phyloP scores from a whole-genome alignment of 768 basidiomycete genomes.

The Suillus cothurnatus region DNA sequence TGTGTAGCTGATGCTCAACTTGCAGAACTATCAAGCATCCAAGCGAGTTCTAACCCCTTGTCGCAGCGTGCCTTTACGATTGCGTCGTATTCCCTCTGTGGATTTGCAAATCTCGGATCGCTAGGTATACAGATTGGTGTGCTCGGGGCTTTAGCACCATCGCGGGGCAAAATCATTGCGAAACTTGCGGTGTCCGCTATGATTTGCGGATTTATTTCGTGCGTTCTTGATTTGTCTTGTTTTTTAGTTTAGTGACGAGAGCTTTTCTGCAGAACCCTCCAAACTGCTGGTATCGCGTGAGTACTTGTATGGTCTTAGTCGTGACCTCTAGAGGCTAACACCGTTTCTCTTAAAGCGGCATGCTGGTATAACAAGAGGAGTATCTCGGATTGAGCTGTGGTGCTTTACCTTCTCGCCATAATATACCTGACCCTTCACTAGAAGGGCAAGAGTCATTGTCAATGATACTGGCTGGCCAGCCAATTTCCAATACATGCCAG shows the following conservation, averaged over 20 bases:
- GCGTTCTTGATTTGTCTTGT: constrained; percentile 9
- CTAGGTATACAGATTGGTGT: constrained; percentile 88
- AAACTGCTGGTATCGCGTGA: constrained; percentile 61
- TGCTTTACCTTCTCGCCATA: not conserved
- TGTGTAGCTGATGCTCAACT: not conserved
- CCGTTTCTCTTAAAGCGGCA: constrained; percentile 41
- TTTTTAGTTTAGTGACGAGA: not conserved
- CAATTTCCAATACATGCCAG: not conserved
- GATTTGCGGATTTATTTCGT: constrained; percentile 69
- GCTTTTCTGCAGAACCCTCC: constrained; percentile 41
- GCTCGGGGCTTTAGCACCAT: constrained; percentile 67
- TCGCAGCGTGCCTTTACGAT: constrained; percentile 79
- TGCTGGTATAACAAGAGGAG: constrained; percentile 44
- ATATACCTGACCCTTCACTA: not conserved
- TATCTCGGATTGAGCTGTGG: not conserved
- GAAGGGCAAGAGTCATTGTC: not conserved
- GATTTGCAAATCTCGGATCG: constrained; percentile 87
- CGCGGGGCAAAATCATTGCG: constrained; percentile 71
- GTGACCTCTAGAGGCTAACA: constrained; percentile 10
- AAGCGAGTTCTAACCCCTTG: constrained; percentile 53
- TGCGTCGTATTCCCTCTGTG: constrained; percentile 85
- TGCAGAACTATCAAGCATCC: constrained; percentile 45
- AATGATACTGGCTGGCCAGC: not conserved
- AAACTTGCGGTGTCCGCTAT: constrained; percentile 68
- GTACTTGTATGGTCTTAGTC: constrained; percentile 24